A percentile compares a stretch with the other conserved stretches of the same genome.
Conservation (phyloP, 1,284 basidiomycete genomes). For the Boletus albobrunnescens region DNA sequence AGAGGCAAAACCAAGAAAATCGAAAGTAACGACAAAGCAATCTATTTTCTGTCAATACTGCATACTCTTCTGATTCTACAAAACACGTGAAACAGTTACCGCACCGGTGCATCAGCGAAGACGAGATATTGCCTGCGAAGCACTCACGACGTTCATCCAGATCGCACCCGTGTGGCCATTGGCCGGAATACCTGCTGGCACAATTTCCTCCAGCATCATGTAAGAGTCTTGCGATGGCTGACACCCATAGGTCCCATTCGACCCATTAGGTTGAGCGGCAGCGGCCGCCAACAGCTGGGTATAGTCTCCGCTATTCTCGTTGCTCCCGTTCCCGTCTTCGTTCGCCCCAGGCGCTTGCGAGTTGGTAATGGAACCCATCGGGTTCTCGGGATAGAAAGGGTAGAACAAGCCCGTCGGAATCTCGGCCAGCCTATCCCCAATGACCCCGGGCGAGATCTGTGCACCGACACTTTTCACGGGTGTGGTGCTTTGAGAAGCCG, state of each 20-base stretch:
- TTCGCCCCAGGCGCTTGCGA: conserved; percentile 18
- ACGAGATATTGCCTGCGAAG: conserved; percentile 28
- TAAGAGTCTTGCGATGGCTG: conserved; percentile 53
- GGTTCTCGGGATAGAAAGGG: conserved; percentile 65
- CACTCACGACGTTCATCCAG: conserved; percentile 41
- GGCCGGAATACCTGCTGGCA: conserved; percentile 31
- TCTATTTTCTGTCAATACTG: conserved; percentile 26
- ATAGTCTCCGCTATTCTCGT: conserved; percentile 40
- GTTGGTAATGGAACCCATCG: conserved; percentile 25
- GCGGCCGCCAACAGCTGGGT: conserved; percentile 53
- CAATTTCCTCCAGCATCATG: conserved; percentile 67
- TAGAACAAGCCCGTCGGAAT: conserved; percentile 67
- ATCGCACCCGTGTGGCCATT: conserved; percentile 33
- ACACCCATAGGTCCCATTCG: conserved; percentile 46
- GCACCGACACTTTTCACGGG: conserved; percentile 25
- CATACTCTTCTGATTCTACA: conserved; percentile 26
- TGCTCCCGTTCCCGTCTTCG: conserved; percentile 20
- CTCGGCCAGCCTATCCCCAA: conserved; percentile 49
- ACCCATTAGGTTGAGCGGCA: conserved; percentile 43
- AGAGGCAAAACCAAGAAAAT: conserved; percentile 3
- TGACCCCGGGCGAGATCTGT: conserved; percentile 23
- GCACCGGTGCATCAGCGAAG: conserved; percentile 30
- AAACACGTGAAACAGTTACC: conserved; percentile 2
- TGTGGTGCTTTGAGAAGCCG: conserved; percentile 31
- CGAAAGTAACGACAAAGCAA: background rate